Evolutionary conservation across 768 basidiomycete species (phyloP), one percentile per base, ranked within the genome.

Genomic region (Dioszegia aurantiaca): DNA sequence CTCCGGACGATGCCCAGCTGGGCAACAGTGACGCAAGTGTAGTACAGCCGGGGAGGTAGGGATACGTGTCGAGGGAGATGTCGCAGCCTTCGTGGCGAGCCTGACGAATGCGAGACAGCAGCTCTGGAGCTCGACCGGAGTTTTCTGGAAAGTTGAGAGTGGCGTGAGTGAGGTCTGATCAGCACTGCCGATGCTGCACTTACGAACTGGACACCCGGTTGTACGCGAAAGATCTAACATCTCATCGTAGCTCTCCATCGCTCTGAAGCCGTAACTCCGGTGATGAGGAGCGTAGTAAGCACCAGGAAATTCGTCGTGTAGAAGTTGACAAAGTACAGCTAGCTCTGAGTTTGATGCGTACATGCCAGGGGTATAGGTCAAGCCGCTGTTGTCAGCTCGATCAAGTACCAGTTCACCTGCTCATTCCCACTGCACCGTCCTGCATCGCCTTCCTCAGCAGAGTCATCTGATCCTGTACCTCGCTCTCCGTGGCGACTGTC

Each of bases 331-430:
- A 2, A 75, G 54, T 0, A 54, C 55, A 1, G 60, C 64, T 2
- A 75, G 61, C 55, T 75, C 74, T 12, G 66, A 64, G 11, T 62
- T 68, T 11, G 68, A 67, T 10, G 74, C 74, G 62, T 75, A 75
- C 74, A 75, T 75, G 19, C 74, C 74, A 14, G 74, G 74, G 3
- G 70, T 72, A 51, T 75, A 75, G 8, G 74, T 75, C 37, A 75
- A 59, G 43, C 74, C 74, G 40, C 56, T 53, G 14, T 10, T 4
- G 23, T 53, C 48, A 55, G 58, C 57, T 24, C 4, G 17, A 23
- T n/a, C 12, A 12, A 46, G 24, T n/a, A 14, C 4, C 12, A 3
- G 61, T 65, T 54, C 51, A 69, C 70, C 70, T 71, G 4, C 69
- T 72, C 74, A 75, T 75, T 11, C 74, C 74, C 1, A 75, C 62